Base-by-base conservation (phyloP, 805 yeast species). In the Saccharomycopsis sp. region DNA sequence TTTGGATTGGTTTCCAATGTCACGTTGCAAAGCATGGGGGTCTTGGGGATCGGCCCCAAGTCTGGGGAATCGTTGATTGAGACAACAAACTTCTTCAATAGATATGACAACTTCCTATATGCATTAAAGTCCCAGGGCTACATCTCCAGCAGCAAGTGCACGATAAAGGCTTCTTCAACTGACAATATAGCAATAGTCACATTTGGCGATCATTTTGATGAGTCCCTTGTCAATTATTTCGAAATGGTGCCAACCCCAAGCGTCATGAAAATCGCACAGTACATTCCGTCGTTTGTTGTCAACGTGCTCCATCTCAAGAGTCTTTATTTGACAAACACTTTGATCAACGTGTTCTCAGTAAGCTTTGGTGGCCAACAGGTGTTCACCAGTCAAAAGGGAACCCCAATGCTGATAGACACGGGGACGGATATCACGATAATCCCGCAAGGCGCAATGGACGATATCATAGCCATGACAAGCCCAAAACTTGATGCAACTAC, bases 111-210 rank as follows among this genome's bases (percentile, higher is more conserved):
- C 38, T 50, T 53, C 17, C 56, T 70, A 12, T 42, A 48, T 26
- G 45, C 46, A 39, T 57, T 58, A 53, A 63, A 61, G 48, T 43
- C 52, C 6, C 61, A 60, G 29, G 76, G 76, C n/a, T 36, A 56
- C 33, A 71, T 69, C 27, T n/a, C n/a, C 12, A n/a, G n/a, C n/a
- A n/a, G n/a, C n/a, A n/a, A n/a, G n/a, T n/a, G n/a, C n/a, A n/a
- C n/a, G n/a, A n/a, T n/a, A n/a, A n/a, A n/a, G n/a, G n/a, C n/a
- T n/a, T n/a, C n/a, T n/a, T n/a, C n/a, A n/a, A n/a, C n/a, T n/a
- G n/a, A n/a, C n/a, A n/a, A n/a, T n/a, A n/a, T n/a, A n/a, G n/a
- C n/a, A n/a, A n/a, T n/a, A n/a, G n/a, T n/a, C n/a, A n/a, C n/a
- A n/a, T n/a, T n/a, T n/a, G n/a, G n/a, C n/a, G n/a, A n/a, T n/a